These are phyloP conservation scores for Protoeuglena noctilucae DNA, from an alignment of 139 green algal species.

Conservation along the genomic window DNA sequence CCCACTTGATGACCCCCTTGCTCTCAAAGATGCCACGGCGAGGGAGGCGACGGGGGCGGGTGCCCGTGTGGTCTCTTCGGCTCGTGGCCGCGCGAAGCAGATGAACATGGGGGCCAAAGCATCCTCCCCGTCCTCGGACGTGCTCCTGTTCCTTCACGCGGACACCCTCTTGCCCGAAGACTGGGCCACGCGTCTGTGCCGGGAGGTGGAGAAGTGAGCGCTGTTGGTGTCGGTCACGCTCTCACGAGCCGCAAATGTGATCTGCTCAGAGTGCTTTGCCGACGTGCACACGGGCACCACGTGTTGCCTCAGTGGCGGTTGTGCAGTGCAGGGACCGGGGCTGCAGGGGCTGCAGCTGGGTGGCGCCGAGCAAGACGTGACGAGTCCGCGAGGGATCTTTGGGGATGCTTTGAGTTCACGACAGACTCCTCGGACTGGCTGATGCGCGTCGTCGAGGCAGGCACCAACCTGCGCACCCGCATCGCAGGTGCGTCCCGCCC, in stretches of 20 bases:
- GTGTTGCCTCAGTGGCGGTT: too few species aligned
- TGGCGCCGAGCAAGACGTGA: background rate
- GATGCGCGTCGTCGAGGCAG: background rate
- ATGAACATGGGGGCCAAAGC: background rate
- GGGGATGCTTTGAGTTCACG: background rate
- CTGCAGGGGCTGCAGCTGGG: too few species aligned
- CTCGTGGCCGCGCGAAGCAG: background rate
- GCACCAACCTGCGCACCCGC: background rate
- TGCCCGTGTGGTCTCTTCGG: background rate
- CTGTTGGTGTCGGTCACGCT: background rate
- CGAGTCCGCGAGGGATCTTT: background rate
- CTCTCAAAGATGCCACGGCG: too few species aligned
- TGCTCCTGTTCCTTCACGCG: background rate
- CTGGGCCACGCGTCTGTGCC: background rate
- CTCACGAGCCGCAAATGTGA: background rate
- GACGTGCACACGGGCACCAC: too few species aligned
- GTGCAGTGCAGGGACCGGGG: too few species aligned
- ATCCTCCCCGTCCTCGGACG: background rate
- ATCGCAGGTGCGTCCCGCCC: too few species aligned
- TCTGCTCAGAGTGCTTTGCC: too few species aligned
- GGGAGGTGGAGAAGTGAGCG: too few species aligned
- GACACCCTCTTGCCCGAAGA: background rate
- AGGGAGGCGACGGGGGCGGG: too few species aligned
- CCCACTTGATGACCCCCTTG: too few species aligned
- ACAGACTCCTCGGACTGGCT: background rate